Evolutionary conservation across 768 basidiomycete species (phyloP), one percentile per base, ranked within the genome.

Genomic region (Panaeolus papilionaceus): DNA sequence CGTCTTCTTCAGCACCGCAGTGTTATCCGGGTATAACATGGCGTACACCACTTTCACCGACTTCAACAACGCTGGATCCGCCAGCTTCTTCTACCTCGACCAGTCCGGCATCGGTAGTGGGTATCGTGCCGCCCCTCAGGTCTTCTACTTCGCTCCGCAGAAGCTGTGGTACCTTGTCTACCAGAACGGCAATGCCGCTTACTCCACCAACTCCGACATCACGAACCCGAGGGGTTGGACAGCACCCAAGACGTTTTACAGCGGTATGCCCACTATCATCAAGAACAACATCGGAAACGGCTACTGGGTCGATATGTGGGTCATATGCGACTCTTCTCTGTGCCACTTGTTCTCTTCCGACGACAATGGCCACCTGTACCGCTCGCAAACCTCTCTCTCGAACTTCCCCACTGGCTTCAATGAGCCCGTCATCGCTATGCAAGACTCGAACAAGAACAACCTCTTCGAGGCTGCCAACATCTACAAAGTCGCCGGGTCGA

Each of bases 221-320:
- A 67, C 51, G 62, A 72, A 72, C 61, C 70, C 73, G 0, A 67
- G 20, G 7, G 73, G 71, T 5, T 72, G 73, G 73, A 67, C 65
- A 7, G 66, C 70, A 8, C 47, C 69, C 2, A 69, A 71, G 38
- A 68, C 65, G 12, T 71, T 74, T 66, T 72, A 67, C 66, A 58
- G 47, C 61, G 61, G 39, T 2, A 68, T 58, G 26, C 70, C 70
- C 3, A n/a, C 39, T 20, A 74, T 71, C 28, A 65, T 72, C 62
- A 10, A n/a, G 38, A 62, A 68, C 39, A 71, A 72, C 58, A 74
- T 74, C 26, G 71, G 71, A 1, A 61, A 61, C 39, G 71, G 70
- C 8, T 68, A 70, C 38, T 72, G 71, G 73, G 63, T 74, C 18
- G 73, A 74, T 65, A 70, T 74, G 68, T 74, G 73, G 73, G 73